These are phyloP conservation scores for Phaseolus lunatus DNA, from an alignment of 306 rosid genomes.

Conservation along the genomic window DNA sequence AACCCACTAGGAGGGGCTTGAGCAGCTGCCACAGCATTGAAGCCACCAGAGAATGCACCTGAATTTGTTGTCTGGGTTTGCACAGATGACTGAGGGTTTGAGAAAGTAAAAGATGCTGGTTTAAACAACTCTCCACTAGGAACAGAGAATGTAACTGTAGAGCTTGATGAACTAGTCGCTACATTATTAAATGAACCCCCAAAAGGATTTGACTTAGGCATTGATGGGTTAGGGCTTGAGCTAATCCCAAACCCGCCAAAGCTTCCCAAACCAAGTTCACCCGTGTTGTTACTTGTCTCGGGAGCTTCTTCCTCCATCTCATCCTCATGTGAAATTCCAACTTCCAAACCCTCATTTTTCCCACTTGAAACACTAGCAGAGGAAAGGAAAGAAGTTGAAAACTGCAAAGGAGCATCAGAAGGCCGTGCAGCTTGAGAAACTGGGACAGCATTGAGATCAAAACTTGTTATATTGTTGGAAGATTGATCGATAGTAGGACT, in stretches of 20 bases:
- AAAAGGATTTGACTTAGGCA: constrained; percentile 77
- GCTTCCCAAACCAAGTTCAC: constrained; percentile 67
- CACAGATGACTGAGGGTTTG: constrained; percentile 61
- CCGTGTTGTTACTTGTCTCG: constrained; percentile 55
- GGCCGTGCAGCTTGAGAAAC: constrained; percentile 54
- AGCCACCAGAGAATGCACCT: constrained; percentile 67
- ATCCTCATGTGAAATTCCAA: constrained; percentile 64
- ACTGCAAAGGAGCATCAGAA: constrained; percentile 54
- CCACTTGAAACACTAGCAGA: constrained; percentile 48
- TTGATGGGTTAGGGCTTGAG: constrained; percentile 56
- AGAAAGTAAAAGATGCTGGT: constrained; percentile 84
- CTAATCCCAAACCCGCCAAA: constrained; percentile 71
- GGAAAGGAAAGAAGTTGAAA: constrained; percentile 53
- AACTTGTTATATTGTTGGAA: constrained; percentile 40
- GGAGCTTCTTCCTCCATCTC: constrained; percentile 98
- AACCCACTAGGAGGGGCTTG: constrained; percentile 60
- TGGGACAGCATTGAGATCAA: constrained; percentile 38
- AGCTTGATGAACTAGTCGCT: constrained; percentile 48
- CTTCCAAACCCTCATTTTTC: constrained; percentile 57
- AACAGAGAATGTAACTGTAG: constrained; percentile 56
- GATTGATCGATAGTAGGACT: constrained; percentile 38
- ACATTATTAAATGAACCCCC: constrained; percentile 72
- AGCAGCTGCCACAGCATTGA: constrained; percentile 54
- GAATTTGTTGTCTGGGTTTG: constrained; percentile 62
- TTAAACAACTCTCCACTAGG: constrained; percentile 78